phyloP scores from a whole-genome alignment of 441 rosid species.

The Brassica hybrid region DNA sequence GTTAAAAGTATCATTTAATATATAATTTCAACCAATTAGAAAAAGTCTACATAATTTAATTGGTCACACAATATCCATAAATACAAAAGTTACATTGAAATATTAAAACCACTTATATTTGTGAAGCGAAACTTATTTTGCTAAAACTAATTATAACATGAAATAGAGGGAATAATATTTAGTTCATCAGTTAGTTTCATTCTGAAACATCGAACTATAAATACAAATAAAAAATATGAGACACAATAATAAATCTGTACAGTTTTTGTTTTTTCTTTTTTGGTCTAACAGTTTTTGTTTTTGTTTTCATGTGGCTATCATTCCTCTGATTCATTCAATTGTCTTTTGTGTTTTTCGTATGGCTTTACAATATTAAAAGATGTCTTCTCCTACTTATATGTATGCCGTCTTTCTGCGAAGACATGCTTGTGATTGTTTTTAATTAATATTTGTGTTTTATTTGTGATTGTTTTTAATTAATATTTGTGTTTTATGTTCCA shows the following conservation, averaged over 20 bases:
- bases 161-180: too few species aligned
- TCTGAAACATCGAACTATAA: neutral
- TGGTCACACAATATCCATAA: too few species aligned
- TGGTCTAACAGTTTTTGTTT: neutral
- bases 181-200: neutral
- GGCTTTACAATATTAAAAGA: neutral
- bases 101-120: too few species aligned
- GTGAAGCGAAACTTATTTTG: too few species aligned
- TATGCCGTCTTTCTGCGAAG: slow-evolving; percentile 53
- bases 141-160: too few species aligned
- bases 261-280: neutral
- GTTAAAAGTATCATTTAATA: too few species aligned
- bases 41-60: too few species aligned
- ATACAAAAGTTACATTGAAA: too few species aligned
- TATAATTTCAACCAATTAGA: too few species aligned
- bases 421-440: slow-evolving; percentile 48
- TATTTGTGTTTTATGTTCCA: neutral
- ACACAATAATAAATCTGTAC: neutral
- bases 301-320: slow-evolving; percentile 28
- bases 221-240: neutral
- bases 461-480: too few species aligned
- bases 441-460: too few species aligned
- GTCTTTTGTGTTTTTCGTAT: slow-evolving; percentile 16
- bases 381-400: slow-evolving; percentile 33
- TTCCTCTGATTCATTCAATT: neutral